phyloP scores from a whole-genome alignment of 768 basidiomycete genomes.

The Boletellus ananiceps region DNA sequence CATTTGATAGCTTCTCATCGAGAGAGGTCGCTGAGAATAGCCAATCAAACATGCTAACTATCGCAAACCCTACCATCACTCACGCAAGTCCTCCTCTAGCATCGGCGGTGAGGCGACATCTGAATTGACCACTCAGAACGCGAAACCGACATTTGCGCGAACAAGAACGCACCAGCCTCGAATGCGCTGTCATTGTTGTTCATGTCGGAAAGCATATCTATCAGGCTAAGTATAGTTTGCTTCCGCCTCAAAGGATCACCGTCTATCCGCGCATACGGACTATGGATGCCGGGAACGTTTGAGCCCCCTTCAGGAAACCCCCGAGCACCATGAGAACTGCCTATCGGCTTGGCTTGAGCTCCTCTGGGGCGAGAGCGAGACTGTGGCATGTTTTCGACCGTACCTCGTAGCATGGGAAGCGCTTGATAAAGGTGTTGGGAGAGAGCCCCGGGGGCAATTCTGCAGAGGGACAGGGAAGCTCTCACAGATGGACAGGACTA shows the following conservation, averaged over 20 bases:
- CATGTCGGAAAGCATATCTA: constrained; percentile 45
- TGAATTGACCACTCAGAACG: constrained; percentile 7
- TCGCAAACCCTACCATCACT: constrained; percentile 3
- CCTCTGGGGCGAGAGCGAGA: constrained; percentile 26
- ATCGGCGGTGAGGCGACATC: constrained; percentile 32
- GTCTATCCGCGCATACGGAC: constrained; percentile 29
- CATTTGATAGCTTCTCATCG: constrained; percentile 47
- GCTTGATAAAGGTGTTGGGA: constrained; percentile 21
- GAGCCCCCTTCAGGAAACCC: constrained; percentile 26
- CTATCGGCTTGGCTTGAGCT: constrained; percentile 24
- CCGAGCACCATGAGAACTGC: constrained; percentile 21
- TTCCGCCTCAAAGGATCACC: constrained; percentile 34
- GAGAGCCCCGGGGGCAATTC: constrained; percentile 20
- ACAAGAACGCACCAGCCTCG: constrained; percentile 29
- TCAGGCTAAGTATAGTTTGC: constrained; percentile 43
- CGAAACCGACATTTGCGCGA: neutral
- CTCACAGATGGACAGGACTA: constrained; percentile 20
- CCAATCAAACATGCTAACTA: constrained; percentile 5
- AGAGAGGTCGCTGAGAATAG: constrained; percentile 35
- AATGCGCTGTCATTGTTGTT: constrained; percentile 36
- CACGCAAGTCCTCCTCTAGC: constrained; percentile 44
- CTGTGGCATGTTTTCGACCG: constrained; percentile 23
- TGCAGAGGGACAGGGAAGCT: constrained; percentile 17
- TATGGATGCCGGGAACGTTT: constrained; percentile 19
- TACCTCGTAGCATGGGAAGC: constrained; percentile 31